These are phyloP conservation scores for Apiotrichum gamsii DNA, from an alignment of 1,284 basidiomycete genomes.

Conservation along the genomic window DNA sequence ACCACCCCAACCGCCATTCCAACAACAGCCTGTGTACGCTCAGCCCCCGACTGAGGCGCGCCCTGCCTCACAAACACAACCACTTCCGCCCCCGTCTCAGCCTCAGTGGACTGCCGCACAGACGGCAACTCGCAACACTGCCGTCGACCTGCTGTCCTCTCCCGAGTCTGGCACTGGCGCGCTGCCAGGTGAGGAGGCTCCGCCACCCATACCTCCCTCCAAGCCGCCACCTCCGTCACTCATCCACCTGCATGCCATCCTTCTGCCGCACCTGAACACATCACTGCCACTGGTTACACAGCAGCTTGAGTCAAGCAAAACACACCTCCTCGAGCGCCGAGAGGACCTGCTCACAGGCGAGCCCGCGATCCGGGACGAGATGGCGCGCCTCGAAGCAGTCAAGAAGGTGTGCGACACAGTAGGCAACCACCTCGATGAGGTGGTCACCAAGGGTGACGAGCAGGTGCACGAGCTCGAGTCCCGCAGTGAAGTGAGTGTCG, in stretches of 20 bases:
- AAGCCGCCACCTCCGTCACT: constrained; percentile 70
- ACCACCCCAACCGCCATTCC: neutral
- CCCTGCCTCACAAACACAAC: no score
- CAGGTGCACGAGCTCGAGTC: constrained; percentile 63
- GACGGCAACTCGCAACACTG: constrained; percentile 11
- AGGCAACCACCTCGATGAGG: constrained; percentile 58
- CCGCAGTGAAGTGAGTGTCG: constrained; percentile 58
- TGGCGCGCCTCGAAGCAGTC: constrained; percentile 91
- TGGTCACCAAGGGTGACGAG: constrained; percentile 60
- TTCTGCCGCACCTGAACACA: constrained; percentile 67
- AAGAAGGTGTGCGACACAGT: constrained; percentile 80
- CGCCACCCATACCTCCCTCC: constrained; percentile 70
- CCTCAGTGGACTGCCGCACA: neutral
- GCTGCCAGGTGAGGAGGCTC: constrained; percentile 42
- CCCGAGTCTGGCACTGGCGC: constrained; percentile 35
- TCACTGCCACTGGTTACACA: constrained; percentile 63
- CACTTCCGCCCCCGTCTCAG: no score
- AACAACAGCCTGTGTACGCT: neutral
- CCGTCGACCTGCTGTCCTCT: constrained; percentile 26
- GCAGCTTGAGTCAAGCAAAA: constrained; percentile 62
- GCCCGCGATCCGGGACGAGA: constrained; percentile 91
- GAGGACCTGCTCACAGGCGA: constrained; percentile 78
- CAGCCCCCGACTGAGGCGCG: no score
- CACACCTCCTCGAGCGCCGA: constrained; percentile 70
- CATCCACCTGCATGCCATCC: constrained; percentile 70